Percentiles rank a stretch among this genome's conserved stretches.
Conservation (phyloP, 306 rosid species). For the peach (Prunus persica) region DNA sequence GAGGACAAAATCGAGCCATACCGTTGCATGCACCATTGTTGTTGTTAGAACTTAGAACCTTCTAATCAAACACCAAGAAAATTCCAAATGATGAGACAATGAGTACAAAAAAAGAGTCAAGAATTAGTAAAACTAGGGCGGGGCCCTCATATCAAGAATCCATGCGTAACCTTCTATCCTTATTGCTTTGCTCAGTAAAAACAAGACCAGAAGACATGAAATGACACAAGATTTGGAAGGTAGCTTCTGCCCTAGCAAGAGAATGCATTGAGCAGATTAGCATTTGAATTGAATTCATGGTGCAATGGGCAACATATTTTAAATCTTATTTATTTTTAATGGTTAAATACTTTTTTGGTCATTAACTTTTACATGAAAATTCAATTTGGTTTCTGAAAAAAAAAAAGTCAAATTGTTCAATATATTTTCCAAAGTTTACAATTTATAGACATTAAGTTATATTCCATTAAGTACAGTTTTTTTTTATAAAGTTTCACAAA, state of each 20-base stretch:
- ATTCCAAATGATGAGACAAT: conserved; percentile 21
- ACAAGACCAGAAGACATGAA: conserved; percentile 10
- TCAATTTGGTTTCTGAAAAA: no score
- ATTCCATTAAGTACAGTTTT: no score
- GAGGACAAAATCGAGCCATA: conserved; percentile 3
- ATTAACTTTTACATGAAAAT: accelerated
- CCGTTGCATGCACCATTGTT: conserved; percentile 24
- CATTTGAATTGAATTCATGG: neutral
- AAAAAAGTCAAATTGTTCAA: no score
- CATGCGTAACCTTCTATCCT: conserved; percentile 10
- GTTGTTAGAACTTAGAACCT: conserved; percentile 6
- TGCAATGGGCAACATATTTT: neutral
- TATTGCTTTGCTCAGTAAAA: neutral
- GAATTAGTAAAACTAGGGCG: conserved; percentile 16
- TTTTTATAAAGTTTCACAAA: no score
- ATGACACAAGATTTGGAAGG: neutral
- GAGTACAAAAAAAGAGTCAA: conserved; percentile 34
- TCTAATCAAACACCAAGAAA: conserved; percentile 12
- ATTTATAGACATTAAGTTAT: no score
- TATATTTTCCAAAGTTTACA: accelerated
- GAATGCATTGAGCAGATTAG: neutral
- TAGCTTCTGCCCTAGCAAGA: neutral
- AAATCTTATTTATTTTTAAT: neutral
- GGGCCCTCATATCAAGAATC: conserved; percentile 15
- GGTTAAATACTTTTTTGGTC: no score